Evolutionary conservation across 768 basidiomycete genomes (phyloP), one percentile per base, ranked within the genome.

Genomic region (Candolleomyces efflorescens): DNA sequence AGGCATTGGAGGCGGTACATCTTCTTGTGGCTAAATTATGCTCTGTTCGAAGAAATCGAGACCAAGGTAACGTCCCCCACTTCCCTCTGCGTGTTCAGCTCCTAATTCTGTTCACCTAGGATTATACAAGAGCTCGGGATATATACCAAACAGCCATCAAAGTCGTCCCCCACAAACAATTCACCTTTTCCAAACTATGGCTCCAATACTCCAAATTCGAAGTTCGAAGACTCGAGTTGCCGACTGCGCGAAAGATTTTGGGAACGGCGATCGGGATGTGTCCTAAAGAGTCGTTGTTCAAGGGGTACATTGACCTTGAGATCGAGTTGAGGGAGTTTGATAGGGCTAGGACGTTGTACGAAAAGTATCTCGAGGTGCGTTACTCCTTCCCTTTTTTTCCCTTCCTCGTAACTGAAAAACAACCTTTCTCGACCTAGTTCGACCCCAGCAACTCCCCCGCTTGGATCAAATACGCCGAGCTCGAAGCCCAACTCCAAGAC

Each of bases 101-200:
- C n/a, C n/a, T n/a, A n/a, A n/a, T n/a, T n/a, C n/a, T n/a, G n/a
- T n/a, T n/a, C n/a, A n/a, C n/a, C n/a, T n/a, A 96, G 89, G 95
- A 99, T 67, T 89, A 86, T 63, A 78, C 78, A 36, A 89, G 97
- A 2, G 81, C 92, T 23, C 82, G 94, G 51, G 91, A 98, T 65
- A 89, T 99, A 32, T 98, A 94, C 73, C 89, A 93, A 70, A 94
- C 94, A 0, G 92, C 89, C 5, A 73, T 96, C 54, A 81, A 82
- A 58, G 85, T 98, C 22, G 87, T 98, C 2, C 97, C 97, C 0
- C 96, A 99, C 71, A 96, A 96, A 67, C 84, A 87, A 59, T 99
- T 99, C 71, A 98, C 97, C 0, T 99, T 99, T 64, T 92, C 97
- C 3, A 99, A 99, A 73, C 75, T 98, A 11, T 99, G 97, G 97